These are phyloP conservation scores for Rhododendron simsii DNA, from an alignment of 148 eudicot genomes.

Conservation along the genomic window DNA sequence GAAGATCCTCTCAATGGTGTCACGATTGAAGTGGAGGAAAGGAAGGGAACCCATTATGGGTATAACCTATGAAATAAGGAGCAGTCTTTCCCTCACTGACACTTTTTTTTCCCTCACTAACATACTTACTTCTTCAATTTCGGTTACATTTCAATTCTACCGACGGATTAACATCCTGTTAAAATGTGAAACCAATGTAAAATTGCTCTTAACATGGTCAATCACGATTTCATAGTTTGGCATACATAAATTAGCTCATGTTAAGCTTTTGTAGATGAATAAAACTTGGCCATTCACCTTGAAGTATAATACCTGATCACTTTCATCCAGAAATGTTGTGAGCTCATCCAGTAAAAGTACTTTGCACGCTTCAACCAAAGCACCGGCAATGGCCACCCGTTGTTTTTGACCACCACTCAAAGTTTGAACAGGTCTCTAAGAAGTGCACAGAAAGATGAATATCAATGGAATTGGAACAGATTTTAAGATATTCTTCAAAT, in stretches of 20 bases:
- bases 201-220: background rate
- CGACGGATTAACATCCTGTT: background rate
- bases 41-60: background rate
- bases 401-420: slow-evolving; percentile 99
- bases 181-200: background rate
- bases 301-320: slow-evolving; percentile 63
- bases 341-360: slow-evolving; percentile 34
- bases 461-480: background rate
- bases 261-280: background rate
- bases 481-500: background rate
- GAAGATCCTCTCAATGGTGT: background rate
- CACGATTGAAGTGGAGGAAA: background rate
- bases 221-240: background rate
- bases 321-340: slow-evolving; percentile 63
- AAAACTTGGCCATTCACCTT: background rate
- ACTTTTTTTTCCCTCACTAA: background rate
- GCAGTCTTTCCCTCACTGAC: background rate
- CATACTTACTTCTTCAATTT: background rate
- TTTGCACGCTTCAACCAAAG: slow-evolving; percentile 89
- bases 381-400: slow-evolving; percentile 96
- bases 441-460: slow-evolving; percentile 12
- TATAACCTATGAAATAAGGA: background rate
- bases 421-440: slow-evolving; percentile 88
- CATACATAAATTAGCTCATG: background rate
- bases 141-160: background rate